Percentiles rank a stretch among this genome's conserved stretches.
These are phyloP conservation scores for Scutellaria baicalensis DNA, from an alignment of 257 asterid species.

Conservation along the genomic window DNA sequence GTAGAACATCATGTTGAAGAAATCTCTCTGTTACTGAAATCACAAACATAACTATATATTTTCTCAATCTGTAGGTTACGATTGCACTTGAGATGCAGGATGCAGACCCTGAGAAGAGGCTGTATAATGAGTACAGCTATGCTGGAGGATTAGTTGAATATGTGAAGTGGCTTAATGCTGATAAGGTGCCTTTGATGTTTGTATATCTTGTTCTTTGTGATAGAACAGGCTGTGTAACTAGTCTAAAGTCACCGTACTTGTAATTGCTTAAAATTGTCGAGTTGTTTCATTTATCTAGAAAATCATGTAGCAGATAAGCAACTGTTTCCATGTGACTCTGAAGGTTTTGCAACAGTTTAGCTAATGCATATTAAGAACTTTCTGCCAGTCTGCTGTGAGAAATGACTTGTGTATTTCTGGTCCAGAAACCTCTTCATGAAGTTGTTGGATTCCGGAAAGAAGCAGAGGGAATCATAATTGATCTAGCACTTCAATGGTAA, in stretches of 20 bases:
- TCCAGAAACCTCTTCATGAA: slow-evolving; percentile 87
- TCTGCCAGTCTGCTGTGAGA: slow-evolving; percentile 1
- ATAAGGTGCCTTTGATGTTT: slow-evolving; percentile 56
- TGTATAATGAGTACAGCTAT: slow-evolving; percentile 59
- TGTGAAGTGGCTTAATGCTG: slow-evolving; percentile 87
- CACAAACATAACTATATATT: neutral
- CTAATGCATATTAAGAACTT: neutral
- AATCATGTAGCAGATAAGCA: neutral
- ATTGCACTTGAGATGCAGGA: slow-evolving; percentile 64
- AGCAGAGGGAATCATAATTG: slow-evolving; percentile 67
- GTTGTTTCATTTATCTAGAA: neutral
- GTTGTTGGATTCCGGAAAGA: slow-evolving; percentile 76
- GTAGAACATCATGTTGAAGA: neutral
- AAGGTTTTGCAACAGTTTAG: neutral
- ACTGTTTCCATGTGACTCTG: neutral
- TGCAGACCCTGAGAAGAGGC: slow-evolving; percentile 52
- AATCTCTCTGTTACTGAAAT: neutral
- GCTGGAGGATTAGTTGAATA: slow-evolving; percentile 95
- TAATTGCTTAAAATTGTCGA: neutral
- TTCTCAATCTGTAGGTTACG: slow-evolving; percentile 41
- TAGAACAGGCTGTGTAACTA: neutral
- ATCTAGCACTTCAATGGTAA: slow-evolving; percentile 91
- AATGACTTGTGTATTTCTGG: slow-evolving; percentile 26
- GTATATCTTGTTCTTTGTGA: neutral
- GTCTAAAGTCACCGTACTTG: neutral